These are phyloP conservation scores for Thermothelomyces thermophilus DNA, from an alignment of 2,329 filamentous ascomycete species.

Conservation along the genomic window DNA sequence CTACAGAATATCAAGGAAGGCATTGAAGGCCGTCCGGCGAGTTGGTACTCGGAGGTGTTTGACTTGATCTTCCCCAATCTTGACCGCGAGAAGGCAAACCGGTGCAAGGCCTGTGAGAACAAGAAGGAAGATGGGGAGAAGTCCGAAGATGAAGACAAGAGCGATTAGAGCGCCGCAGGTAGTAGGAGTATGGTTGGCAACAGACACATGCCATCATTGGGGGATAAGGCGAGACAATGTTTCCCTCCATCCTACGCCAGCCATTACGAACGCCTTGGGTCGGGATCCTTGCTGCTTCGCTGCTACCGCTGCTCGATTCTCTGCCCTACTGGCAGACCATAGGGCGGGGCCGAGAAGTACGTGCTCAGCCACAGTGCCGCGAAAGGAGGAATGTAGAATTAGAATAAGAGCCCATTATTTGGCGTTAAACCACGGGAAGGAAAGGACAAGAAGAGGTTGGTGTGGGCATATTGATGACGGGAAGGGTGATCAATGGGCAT, in stretches of 20 bases:
- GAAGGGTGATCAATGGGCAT: no score
- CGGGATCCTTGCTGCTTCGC: no score
- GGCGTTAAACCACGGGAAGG: no score
- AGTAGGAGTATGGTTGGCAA: no score
- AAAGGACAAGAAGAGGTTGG: no score
- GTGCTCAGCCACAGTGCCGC: no score
- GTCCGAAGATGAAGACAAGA: constrained; percentile 41
- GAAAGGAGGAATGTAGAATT: no score
- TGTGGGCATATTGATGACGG: no score
- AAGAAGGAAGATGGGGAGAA: constrained; percentile 43
- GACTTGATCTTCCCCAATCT: constrained; percentile 80
- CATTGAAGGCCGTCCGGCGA: constrained; percentile 82
- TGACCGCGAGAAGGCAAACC: constrained; percentile 66
- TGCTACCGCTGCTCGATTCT: not conserved
- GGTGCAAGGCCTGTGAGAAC: constrained; percentile 57
- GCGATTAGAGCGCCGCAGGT: constrained; percentile 1
- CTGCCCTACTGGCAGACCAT: not conserved
- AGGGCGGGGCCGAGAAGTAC: no score
- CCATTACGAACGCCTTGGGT: not conserved
- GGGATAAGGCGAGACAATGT: no score
- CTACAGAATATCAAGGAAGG: constrained; percentile 93
- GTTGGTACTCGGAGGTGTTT: constrained; percentile 93
- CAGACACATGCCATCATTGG: no score
- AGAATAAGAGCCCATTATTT: no score
- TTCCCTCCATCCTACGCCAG: not conserved